A percentile compares a stretch with the other conserved stretches of the same genome.
Evolutionary conservation across 2,329 filamentous ascomycete species (phyloP).

Genomic region (Amesomyces nigricolor): DNA sequence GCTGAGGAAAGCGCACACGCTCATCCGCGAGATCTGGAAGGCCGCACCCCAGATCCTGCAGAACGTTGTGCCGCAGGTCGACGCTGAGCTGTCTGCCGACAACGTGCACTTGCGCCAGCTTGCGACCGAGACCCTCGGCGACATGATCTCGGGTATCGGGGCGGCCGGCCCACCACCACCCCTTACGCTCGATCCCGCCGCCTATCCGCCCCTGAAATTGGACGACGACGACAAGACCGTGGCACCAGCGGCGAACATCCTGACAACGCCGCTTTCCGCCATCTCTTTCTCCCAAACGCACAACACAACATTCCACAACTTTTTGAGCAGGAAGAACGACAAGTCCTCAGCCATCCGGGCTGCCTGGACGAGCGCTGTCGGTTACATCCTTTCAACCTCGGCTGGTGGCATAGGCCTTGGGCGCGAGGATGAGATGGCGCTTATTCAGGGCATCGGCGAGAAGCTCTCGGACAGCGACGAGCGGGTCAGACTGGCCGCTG

Average conservation of each 20-base stretch:
- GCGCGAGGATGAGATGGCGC: conserved; percentile 68
- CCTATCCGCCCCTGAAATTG: conserved; percentile 72
- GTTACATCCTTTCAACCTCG: conserved; percentile 83
- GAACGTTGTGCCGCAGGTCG: conserved; percentile 89
- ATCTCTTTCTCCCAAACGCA: conserved; percentile 87
- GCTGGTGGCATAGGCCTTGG: conserved; percentile 86
- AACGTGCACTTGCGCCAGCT: conserved; percentile 80
- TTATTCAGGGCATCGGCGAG: conserved; percentile 69
- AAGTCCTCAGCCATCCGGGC: conserved; percentile 77
- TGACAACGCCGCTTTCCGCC: conserved; percentile 78
- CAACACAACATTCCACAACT: conserved; percentile 71
- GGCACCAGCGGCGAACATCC: conserved; percentile 51
- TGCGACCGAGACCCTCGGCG: conserved; percentile 89
- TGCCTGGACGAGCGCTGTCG: conserved; percentile 78
- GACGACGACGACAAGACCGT: conserved; percentile 48
- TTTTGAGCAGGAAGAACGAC: conserved; percentile 79
- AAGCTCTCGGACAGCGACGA: conserved; percentile 87
- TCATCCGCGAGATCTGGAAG: conserved; percentile 90
- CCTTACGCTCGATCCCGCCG: conserved; percentile 68
- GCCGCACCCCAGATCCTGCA: conserved; percentile 82
- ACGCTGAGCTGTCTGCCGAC: conserved; percentile 86
- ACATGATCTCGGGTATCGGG: conserved; percentile 90
- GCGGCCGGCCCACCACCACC: conserved; percentile 77
- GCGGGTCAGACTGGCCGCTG: conserved; percentile 82
- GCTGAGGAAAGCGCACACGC: conserved; percentile 78